Percentiles rank a stretch among this genome's conserved stretches.
Conservation (phyloP, 371 early-diverging fungal species). For the Umbelopsis sp. region DNA sequence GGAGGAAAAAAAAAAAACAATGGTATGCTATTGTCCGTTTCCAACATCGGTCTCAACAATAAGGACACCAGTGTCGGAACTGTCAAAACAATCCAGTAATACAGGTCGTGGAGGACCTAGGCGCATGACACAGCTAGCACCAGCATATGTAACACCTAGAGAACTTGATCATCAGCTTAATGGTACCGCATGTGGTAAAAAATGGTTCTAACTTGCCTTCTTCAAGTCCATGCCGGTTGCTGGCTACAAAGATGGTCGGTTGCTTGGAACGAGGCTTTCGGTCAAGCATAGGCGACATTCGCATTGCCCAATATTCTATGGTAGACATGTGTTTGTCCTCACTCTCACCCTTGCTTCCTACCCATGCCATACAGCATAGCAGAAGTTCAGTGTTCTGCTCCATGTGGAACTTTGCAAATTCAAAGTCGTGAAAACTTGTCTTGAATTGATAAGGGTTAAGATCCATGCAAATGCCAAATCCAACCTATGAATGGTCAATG, state of each 20-base stretch:
- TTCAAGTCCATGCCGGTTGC: slow-evolving; percentile 73
- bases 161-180: not conserved
- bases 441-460: slow-evolving; percentile 76
- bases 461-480: slow-evolving; percentile 86
- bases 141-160: slow-evolving; percentile 51
- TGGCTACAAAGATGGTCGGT: slow-evolving; percentile 47
- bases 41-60: slow-evolving; percentile 34
- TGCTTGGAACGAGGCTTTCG: not conserved
- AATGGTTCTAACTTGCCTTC: slow-evolving; percentile 36
- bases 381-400: slow-evolving; percentile 51
- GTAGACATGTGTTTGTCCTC: slow-evolving; percentile 28
- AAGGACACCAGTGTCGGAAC: slow-evolving; percentile 43
- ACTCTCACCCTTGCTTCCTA: slow-evolving; percentile 34
- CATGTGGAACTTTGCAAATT: slow-evolving; percentile 71
- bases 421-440: slow-evolving; percentile 63
- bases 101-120: slow-evolving; percentile 30
- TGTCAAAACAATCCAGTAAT: slow-evolving; percentile 37
- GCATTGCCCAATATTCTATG: slow-evolving; percentile 64
- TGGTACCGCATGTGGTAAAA: not conserved
- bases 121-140: slow-evolving; percentile 55
- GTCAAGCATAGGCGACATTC: slow-evolving; percentile 52
- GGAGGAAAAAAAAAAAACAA: not conserved
- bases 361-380: slow-evolving; percentile 76
- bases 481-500: slow-evolving; percentile 44
- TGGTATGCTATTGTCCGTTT: not conserved